Evolutionary conservation across 2,329 filamentous ascomycete genomes (phyloP), one percentile per base, ranked within the genome.

Genomic region (Emergomyces pasteurianus): DNA sequence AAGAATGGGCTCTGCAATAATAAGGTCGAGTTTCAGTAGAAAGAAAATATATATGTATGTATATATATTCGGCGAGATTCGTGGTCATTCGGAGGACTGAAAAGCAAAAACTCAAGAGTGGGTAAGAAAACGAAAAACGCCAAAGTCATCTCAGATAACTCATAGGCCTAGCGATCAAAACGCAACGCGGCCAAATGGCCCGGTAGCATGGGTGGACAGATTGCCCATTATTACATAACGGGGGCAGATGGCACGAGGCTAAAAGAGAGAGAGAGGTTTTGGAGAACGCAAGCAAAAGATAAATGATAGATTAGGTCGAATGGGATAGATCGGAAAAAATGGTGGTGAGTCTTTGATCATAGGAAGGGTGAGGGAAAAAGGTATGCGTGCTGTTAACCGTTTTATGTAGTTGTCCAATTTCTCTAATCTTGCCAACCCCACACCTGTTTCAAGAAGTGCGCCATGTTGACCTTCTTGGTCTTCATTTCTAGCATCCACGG

Each of bases 401-500:
- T 16, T 50, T 50, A 21, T 43, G 47, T 50, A 31, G 26, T 4
- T 50, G 31, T 21, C 26, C 23, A 10, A 9, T 3, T 9, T 23
- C 18, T 68, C 64, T 70, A 86, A 64, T 90, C 86, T 65, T 94
- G 86, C 94, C 94, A 99, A 62, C 92, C 94, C 94, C 94, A 99
- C 50, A 99, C 94, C 68, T 94, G 91, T 63, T 87, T 86, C 62
- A 99, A 82, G 75, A 96, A 99, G 70, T 91, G 89, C 66, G 85
- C 85, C 92, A 99, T 97, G 76, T 97, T 97, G 73, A 99, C 94
- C 67, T 94, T 90, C 80, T 96, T 97, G 60, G 85, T 82, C 70
- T 87, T 88, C 90, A 97, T 97, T 70, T 99, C 94, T 49, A 90
- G 80, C 87, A 99, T 96, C 94, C 94, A 99, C 1, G 94, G 94